phyloP scores from a whole-genome alignment of 1,139 yeast genomes.

The Magnusiomyces paraingens region DNA sequence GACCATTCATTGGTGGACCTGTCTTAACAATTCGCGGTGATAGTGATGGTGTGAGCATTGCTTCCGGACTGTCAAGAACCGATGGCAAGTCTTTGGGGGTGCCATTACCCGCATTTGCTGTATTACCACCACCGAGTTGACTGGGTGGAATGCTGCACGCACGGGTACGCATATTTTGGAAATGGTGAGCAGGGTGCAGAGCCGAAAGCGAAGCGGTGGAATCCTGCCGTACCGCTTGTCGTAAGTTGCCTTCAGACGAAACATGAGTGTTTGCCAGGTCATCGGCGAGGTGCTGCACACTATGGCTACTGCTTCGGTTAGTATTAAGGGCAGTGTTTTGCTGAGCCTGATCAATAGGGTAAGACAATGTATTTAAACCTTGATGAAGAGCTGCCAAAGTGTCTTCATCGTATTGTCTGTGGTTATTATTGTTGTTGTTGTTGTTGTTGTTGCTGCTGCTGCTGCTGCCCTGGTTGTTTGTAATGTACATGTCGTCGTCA shows the following conservation, averaged over 20 bases:
- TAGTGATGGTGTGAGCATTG: neutral
- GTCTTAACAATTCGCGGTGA: neutral
- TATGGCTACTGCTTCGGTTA: neutral
- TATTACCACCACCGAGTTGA: neutral
- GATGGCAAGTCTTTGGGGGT: neutral
- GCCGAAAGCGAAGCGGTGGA: neutral
- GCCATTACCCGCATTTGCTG: neutral
- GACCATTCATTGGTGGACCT: no score
- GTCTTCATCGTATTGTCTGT: constrained; percentile 8
- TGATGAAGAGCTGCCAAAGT: constrained; percentile 7
- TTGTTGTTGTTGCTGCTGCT: no score
- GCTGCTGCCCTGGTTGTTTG: no score
- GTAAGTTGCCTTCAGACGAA: neutral
- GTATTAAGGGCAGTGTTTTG: neutral
- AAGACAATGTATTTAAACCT: neutral
- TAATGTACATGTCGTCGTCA: constrained; percentile 12
- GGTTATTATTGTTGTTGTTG: constrained; percentile 2
- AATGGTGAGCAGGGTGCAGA: neutral
- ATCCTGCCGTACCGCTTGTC: neutral
- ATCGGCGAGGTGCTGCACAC: neutral
- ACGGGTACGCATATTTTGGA: neutral
- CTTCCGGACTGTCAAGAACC: neutral
- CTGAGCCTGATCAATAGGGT: constrained; percentile 4
- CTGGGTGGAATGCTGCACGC: neutral
- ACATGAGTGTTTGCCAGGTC: neutral